Base-by-base conservation (phyloP, 306 rosid genomes). In the Astragalus membranaceus region DNA sequence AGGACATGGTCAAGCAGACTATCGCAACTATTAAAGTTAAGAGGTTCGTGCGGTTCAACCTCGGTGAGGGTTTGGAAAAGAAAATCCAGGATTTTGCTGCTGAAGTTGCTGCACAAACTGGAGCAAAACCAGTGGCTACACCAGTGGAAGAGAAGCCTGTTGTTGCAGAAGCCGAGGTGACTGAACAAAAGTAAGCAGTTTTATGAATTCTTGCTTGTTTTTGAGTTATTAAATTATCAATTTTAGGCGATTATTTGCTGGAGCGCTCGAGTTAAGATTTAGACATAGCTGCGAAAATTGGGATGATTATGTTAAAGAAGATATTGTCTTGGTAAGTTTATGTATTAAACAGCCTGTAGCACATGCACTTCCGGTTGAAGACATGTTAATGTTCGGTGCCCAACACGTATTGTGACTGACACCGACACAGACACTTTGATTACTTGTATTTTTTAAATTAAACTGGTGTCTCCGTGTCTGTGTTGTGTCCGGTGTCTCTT, bases 51-150 rank as follows among this genome's bases (percentile, higher is more conserved):
- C 82, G 95, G 75, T 95, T 76, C 85, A 95, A 89, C 77, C 97
- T 95, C 47, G 99, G 99, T 54, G 99, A 95, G 74, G 99, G 99
- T 81, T 85, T 95, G 86, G 91, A 91, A 76, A 95, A 95, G 87
- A 89, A 84, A 85, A 95, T 93, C 70, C 97, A 91, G 79, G 96
- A 91, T 81, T 95, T 95, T 79, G 97, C 99, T 61, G 99, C 97
- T 20, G 99, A 95, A 79, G 99, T 95, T 56, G 99, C 97, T 20
- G 99, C 99, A 74, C 99, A 95, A 78, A 95, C 99, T 63, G 75
- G 89, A 5, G 95, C 96, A 59, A 87, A 86, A 81, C 39, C 84
- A 5, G 80, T 17, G 23, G 72, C 89, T 15, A 6, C 81, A 58
- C 73, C 79, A 63, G 87, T 26, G 29, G 79, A 80, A 83, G 88